Percentiles rank a stretch among this genome's conserved stretches.
phyloP scores from a whole-genome alignment of 148 eudicot species.

The Talinum fruticosum region DNA sequence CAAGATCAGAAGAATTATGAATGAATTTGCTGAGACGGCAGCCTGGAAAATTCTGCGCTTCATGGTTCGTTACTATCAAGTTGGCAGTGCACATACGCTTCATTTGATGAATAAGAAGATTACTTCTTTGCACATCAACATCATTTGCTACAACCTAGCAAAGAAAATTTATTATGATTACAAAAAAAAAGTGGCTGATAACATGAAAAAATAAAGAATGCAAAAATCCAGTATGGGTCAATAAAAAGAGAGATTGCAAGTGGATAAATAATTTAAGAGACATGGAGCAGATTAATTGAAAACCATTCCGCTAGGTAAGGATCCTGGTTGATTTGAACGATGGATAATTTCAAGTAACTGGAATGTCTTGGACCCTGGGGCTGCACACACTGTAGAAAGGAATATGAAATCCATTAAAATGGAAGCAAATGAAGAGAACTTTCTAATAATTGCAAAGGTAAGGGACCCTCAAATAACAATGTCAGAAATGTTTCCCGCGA shows the following conservation, averaged over 20 bases:
- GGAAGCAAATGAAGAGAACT: background rate
- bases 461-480: background rate
- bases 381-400: conserved; percentile 86
- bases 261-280: conserved; percentile 11
- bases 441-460: background rate
- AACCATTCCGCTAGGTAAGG: conserved; percentile 85
- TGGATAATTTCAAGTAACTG: conserved; percentile 95
- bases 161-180: conserved; percentile 6
- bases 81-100: conserved; percentile 98
- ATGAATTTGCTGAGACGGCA: conserved; percentile 65
- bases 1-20: conserved; percentile 32
- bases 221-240: background rate
- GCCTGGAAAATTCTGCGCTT: conserved; percentile 96
- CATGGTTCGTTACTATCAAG: conserved; percentile 94
- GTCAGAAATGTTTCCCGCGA: background rate
- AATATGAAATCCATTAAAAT: background rate
- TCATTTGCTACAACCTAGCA: conserved; percentile 91
- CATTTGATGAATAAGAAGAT: conserved; percentile 98
- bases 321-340: conserved; percentile 46
- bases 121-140: conserved; percentile 95
- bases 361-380: conserved; percentile 97
- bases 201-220: background rate
- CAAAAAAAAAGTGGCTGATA: background rate
- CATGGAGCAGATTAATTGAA: conserved; percentile 4
- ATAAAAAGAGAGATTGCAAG: background rate